phyloP scores from a whole-genome alignment of 352 stramenopile species.

The Thalassiosira mediterranea region DNA sequence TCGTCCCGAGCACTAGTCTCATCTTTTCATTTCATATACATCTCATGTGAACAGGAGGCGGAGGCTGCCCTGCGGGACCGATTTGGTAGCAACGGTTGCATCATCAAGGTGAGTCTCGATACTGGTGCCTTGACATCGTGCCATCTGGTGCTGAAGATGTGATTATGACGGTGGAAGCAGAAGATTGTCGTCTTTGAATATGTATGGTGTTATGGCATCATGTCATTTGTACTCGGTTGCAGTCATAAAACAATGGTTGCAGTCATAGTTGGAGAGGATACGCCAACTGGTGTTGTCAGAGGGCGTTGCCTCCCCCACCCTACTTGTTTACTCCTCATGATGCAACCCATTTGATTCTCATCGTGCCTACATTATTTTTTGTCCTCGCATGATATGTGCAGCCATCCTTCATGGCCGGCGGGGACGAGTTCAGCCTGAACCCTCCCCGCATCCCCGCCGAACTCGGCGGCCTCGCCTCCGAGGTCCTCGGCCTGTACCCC shows the following conservation, averaged over 20 bases:
- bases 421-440: constrained; percentile 22
- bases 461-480: constrained; percentile 18
- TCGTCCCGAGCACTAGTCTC: no score
- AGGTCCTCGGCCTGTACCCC: constrained; percentile 32
- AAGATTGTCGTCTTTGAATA: no score
- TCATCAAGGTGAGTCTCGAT: constrained; percentile 22
- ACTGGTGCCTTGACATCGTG: constrained; percentile 1
- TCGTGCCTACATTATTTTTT: no score
- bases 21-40: no score
- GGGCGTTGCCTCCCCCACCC: no score
- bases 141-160: no score
- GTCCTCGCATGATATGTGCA: neutral
- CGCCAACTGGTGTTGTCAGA: no score
- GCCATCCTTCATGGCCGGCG: constrained; percentile 38
- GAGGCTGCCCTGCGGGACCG: constrained; percentile 15
- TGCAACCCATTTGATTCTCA: no score
- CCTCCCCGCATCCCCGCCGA: constrained; percentile 21
- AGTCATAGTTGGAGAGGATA: no score
- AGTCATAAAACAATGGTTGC: no score
- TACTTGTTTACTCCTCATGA: no score
- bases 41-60: constrained; percentile 17
- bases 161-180: no score
- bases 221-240: neutral
- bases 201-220: neutral
- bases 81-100: constrained; percentile 24